These are phyloP conservation scores for Didymella pomorum DNA, from an alignment of 2,329 filamentous ascomycete species.

Conservation along the genomic window DNA sequence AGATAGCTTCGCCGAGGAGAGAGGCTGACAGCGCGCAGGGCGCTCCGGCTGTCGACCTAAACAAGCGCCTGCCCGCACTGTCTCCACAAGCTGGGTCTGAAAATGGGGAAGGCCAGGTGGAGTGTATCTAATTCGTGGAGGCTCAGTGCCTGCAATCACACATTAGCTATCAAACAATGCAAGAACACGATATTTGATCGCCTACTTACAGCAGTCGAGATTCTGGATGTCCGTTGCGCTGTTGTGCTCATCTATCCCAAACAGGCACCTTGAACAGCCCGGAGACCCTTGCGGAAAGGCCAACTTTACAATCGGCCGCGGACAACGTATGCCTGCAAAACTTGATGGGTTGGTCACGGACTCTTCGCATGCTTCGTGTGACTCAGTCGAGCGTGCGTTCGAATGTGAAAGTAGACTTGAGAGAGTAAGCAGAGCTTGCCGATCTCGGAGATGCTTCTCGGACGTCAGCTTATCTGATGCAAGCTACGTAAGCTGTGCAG, in stretches of 20 bases:
- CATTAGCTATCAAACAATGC: not conserved
- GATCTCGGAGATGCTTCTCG: not conserved
- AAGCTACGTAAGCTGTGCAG: not conserved
- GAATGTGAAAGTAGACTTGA: not conserved
- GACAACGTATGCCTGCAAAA: not conserved
- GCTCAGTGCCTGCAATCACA: not conserved
- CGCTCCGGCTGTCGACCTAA: not conserved
- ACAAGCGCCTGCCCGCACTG: constrained; percentile 8
- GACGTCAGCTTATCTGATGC: not conserved
- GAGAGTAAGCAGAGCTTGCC: not conserved
- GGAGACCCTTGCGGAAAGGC: not conserved
- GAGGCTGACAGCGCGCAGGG: not conserved
- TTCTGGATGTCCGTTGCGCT: not conserved
- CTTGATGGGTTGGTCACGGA: not conserved
- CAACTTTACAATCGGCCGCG: not conserved
- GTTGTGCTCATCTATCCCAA: not conserved
- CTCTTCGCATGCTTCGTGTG: not conserved
- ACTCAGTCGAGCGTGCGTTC: not conserved
- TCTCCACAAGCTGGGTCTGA: not conserved
- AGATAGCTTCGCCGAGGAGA: not conserved
- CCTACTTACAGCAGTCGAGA: not conserved
- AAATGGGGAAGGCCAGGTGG: not conserved
- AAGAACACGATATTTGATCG: not conserved
- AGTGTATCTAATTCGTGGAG: not conserved
- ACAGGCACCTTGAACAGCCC: not conserved